These are phyloP conservation scores for Penicillium diatomitis DNA, from an alignment of 495 filamentous ascomycete species.

Conservation along the genomic window DNA sequence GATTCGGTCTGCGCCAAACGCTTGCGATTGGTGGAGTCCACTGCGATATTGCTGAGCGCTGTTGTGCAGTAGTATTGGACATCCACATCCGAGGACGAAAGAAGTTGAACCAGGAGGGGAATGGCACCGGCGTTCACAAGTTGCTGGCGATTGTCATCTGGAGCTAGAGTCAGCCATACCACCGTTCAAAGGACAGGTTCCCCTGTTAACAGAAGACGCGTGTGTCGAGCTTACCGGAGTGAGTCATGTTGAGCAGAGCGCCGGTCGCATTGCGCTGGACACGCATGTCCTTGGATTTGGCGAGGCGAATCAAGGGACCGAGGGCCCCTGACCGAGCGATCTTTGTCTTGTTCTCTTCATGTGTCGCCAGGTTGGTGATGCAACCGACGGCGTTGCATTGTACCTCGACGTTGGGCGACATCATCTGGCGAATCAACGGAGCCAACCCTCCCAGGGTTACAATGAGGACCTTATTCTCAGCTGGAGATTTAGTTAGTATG, in stretches of 20 bases:
- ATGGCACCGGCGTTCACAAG: constrained; percentile 94
- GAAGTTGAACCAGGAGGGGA: constrained; percentile 86
- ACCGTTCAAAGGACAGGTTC: too few species aligned
- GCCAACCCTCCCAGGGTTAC: constrained; percentile 83
- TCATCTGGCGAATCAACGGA: constrained; percentile 96
- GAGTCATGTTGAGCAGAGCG: constrained; percentile 96
- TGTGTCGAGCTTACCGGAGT: constrained; percentile 63
- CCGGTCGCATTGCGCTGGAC: constrained; percentile 97
- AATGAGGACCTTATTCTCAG: constrained; percentile 94
- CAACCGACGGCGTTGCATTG: constrained; percentile 99
- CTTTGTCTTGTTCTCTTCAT: constrained; percentile 98
- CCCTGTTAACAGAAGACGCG: too few species aligned
- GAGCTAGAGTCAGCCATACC: neutral
- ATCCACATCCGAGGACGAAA: constrained; percentile 87
- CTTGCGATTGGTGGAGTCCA: constrained; percentile 83
- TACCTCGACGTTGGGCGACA: constrained; percentile 96
- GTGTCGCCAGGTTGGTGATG: constrained; percentile 95
- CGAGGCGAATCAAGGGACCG: constrained; percentile 78
- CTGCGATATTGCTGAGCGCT: constrained; percentile 95
- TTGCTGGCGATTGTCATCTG: constrained; percentile 95
- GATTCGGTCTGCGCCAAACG: constrained; percentile 82
- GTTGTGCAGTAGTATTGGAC: constrained; percentile 99
- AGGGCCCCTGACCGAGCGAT: constrained; percentile 93
- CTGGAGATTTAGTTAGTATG: constrained; percentile 32
- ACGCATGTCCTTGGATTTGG: constrained; percentile 97